Base-by-base conservation (phyloP, 768 basidiomycete genomes). In the Agrocybe praecox region DNA sequence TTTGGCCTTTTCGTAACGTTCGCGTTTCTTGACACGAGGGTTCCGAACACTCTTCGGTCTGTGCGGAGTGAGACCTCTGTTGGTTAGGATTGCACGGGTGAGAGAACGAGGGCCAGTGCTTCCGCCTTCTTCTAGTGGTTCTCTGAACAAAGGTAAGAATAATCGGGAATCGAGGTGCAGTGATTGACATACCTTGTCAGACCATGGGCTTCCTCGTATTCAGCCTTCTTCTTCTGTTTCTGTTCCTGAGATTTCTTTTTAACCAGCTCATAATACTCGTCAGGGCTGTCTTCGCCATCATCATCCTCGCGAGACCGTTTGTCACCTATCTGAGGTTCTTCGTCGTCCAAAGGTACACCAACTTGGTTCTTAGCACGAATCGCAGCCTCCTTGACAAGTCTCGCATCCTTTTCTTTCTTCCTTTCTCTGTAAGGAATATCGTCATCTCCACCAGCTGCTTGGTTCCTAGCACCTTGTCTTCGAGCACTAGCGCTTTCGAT, bases 21-120 rank as follows among this genome's bases (percentile, higher is more conserved):
- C 82, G 32, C 94, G 85, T 72, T 99, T 99, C 85, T 98, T 98
- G 73, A 98, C 95, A 58, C 97, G 87, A 42, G 96, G 96, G 76
- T 99, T 99, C 62, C 96, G 92, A 34, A 94, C 92, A 53, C 82
- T 81, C 75, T 98, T 98, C 43, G 90, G 77, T 55, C 97, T 86
- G 59, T 81, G 86, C 5, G 96, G 96, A 15, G 96, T 98, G 50
- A 98, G 85, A 55, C 97, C 96, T 67, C 87, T 90, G 82, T 99
- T 99, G 66, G 89, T 87, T 64, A 98, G 80, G 65, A 99, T 99
- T 6, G 93, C 87, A 11, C 93, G 86, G 7, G 94, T 95, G 59
- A 97, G 83, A 8, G 89, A 86, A 22, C 97, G 90, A 40, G 94
- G 97, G 6, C 96, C 96, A 47, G 76, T 76, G 19, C 61, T 57